These are phyloP conservation scores for Wallemia ichthyophaga DNA, from an alignment of 1,284 basidiomycete species.

Conservation along the genomic window DNA sequence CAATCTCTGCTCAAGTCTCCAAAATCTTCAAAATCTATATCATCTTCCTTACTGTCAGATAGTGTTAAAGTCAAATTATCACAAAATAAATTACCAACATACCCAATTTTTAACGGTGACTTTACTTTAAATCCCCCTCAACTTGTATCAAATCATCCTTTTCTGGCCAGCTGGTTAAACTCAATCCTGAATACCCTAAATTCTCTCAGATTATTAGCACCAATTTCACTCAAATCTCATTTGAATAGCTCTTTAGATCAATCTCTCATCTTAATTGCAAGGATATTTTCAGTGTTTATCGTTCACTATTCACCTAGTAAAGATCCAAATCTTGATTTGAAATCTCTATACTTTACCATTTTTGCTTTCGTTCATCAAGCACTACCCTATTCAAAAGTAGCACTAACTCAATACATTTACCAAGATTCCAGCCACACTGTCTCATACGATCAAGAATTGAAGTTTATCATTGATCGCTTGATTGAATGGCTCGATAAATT, in stretches of 20 bases:
- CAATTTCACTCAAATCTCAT: background rate
- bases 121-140: background rate
- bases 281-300: background rate
- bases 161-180: background rate
- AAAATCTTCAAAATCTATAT: too few species aligned
- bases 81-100: too few species aligned
- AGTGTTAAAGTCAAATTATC: too few species aligned
- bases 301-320: background rate
- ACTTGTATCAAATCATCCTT: background rate
- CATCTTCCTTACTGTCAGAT: too few species aligned
- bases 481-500: background rate
- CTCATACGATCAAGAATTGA: background rate
- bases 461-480: background rate
- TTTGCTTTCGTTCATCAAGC: background rate
- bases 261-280: background rate
- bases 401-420: background rate
- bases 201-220: background rate
- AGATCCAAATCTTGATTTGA: background rate
- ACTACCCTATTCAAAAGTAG: background rate
- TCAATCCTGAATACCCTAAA: background rate
- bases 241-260: background rate
- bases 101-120: too few species aligned
- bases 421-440: background rate
- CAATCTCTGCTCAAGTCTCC: too few species aligned
- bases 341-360: background rate